Conservation (phyloP, 768 basidiomycete species). For the Tulasnella sp. region DNA sequence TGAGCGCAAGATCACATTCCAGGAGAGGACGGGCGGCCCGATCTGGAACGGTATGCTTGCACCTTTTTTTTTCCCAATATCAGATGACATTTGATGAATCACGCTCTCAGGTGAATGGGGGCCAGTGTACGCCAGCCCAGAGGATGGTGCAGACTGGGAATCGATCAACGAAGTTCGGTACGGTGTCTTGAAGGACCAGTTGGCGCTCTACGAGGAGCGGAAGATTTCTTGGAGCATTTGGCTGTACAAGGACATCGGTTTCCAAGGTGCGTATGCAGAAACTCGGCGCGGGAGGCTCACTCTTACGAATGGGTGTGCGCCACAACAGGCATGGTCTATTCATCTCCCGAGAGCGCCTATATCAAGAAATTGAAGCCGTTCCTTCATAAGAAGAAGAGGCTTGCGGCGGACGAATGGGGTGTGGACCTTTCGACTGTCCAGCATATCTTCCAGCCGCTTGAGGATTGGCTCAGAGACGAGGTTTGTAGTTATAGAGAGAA, state of each 20-base stretch:
- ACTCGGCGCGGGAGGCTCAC: not conserved
- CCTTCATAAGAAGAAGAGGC: conserved; percentile 32
- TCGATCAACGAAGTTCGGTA: conserved; percentile 54
- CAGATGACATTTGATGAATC: conserved; percentile 13
- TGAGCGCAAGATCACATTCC: conserved; percentile 28
- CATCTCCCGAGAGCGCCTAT: conserved; percentile 30
- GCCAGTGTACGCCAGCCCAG: conserved; percentile 64
- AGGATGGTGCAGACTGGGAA: conserved; percentile 47
- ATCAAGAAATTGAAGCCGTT: conserved; percentile 31
- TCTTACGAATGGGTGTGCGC: not conserved
- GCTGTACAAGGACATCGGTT: conserved; percentile 65
- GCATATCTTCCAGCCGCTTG: conserved; percentile 26
- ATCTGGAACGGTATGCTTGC: conserved; percentile 26
- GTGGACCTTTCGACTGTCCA: conserved; percentile 27
- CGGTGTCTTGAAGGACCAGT: conserved; percentile 59
- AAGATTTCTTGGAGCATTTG: conserved; percentile 59
- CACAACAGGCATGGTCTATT: conserved; percentile 30
- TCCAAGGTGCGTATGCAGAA: conserved; percentile 19
- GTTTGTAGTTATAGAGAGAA: too few relatives aligned
- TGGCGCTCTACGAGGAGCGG: conserved; percentile 57
- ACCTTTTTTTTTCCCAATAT: not conserved
- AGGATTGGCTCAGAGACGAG: conserved; percentile 24
- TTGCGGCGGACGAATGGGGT: conserved; percentile 33
- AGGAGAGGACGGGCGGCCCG: conserved; percentile 19
- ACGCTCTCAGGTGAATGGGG: conserved; percentile 57